phyloP scores from a whole-genome alignment of 805 yeast species.

The Wickerhamomyces tratensis region DNA sequence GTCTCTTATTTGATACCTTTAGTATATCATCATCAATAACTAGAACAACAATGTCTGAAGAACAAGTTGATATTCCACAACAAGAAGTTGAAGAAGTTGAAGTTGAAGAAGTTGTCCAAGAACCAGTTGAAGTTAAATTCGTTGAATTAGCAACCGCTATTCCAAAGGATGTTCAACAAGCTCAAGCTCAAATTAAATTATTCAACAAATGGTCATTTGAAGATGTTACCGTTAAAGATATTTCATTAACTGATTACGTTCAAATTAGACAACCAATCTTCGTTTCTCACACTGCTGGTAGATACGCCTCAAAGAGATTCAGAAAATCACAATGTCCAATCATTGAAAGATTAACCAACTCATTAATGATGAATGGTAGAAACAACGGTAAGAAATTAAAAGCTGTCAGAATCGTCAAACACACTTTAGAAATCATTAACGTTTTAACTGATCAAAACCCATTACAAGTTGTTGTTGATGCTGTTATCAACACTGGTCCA shows the following conservation, averaged over 20 bases:
- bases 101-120: constrained; percentile 65
- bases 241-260: constrained; percentile 96
- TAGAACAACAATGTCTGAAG: constrained; percentile 64
- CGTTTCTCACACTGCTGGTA: constrained; percentile 99
- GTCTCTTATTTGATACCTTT: too few species aligned
- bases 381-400: constrained; percentile 99
- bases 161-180: constrained; percentile 94
- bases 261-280: constrained; percentile 97
- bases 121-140: constrained; percentile 69
- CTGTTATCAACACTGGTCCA: constrained; percentile 99
- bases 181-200: constrained; percentile 92
- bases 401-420: constrained; percentile 99
- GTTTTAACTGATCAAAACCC: constrained; percentile 99
- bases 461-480: constrained; percentile 97
- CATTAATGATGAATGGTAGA: constrained; percentile 99
- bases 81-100: constrained; percentile 45
- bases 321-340: constrained; percentile 99
- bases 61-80: constrained; percentile 37
- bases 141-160: constrained; percentile 90
- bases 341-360: constrained; percentile 98
- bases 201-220: constrained; percentile 99
- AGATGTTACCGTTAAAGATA: constrained; percentile 95
- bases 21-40: not conserved
- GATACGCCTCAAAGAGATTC: constrained; percentile 99
- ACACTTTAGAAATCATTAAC: constrained; percentile 96